Evolutionary conservation across 192 early-diverging fungal genomes (phyloP).

Genomic region (Coemansia brasiliensis): DNA sequence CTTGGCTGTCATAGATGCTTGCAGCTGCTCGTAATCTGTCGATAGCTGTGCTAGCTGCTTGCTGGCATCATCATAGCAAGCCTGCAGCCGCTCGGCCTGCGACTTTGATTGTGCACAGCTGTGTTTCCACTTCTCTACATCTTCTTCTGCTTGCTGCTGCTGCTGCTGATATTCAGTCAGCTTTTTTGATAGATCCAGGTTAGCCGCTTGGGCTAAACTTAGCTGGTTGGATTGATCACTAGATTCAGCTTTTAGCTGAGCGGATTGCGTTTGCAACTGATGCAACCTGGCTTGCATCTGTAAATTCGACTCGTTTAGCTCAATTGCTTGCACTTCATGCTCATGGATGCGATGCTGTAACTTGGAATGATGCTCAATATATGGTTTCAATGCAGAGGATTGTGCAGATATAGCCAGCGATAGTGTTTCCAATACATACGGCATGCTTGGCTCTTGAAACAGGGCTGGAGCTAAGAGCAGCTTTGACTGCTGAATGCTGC

Average conservation of each 20-base stretch:
- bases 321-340: neutral
- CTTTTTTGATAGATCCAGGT: neutral
- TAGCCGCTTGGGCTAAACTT: neutral
- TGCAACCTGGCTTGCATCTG: neutral
- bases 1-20: constrained; percentile 1
- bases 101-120: constrained; percentile 18
- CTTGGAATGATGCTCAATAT: neutral
- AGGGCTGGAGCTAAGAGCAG: too few relatives aligned
- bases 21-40: constrained; percentile 1
- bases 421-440: neutral
- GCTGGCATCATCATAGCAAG: neutral
- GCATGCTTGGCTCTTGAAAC: too few relatives aligned
- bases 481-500: too few relatives aligned
- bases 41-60: constrained; percentile 9
- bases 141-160: constrained; percentile 8
- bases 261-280: neutral
- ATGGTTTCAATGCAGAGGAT: neutral
- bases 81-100: constrained; percentile 13
- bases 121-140: constrained; percentile 25
- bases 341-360: neutral
- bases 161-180: constrained; percentile 1
- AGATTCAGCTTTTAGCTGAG: neutral
- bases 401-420: neutral
- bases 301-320: neutral
- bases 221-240: too few relatives aligned